phyloP scores from a whole-genome alignment of 305 asterid species.

The Fraxinus dipetala region DNA sequence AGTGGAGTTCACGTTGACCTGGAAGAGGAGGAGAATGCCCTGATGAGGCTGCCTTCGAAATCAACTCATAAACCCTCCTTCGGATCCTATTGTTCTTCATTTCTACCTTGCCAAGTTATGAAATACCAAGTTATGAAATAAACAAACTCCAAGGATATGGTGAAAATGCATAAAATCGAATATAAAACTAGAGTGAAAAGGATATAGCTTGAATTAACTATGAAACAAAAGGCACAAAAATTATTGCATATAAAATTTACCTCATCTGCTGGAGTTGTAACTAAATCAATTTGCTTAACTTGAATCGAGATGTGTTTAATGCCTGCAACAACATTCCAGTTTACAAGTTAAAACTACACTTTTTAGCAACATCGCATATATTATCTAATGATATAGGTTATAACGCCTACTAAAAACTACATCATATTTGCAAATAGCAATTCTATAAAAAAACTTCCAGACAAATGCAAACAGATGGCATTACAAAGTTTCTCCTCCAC shows the following conservation, averaged over 20 bases:
- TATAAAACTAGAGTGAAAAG: background rate
- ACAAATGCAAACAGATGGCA: background rate
- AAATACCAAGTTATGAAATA: constrained; percentile 34
- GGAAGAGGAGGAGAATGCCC: constrained; percentile 32
- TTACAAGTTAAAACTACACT: background rate
- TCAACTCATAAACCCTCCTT: constrained; percentile 82
- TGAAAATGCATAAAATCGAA: background rate
- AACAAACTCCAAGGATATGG: constrained; percentile 27
- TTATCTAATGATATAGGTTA: background rate
- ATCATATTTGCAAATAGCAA: background rate
- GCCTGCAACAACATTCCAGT: constrained; percentile 43
- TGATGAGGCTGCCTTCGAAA: constrained; percentile 61
- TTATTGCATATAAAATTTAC: constrained; percentile 29
- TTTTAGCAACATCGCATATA: background rate
- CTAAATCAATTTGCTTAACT: constrained; percentile 58
- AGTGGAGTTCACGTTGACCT: constrained; percentile 74
- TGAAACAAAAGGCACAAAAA: background rate
- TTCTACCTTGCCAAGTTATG: constrained; percentile 63
- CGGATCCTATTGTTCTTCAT: constrained; percentile 80
- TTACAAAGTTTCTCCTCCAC: background rate
- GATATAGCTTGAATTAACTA: background rate
- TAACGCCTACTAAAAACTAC: background rate
- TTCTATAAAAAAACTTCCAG: background rate
- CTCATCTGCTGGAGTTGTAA: constrained; percentile 72
- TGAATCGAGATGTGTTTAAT: constrained; percentile 55